Evolutionary conservation across 2,329 filamentous ascomycete genomes (phyloP), one percentile per base, ranked within the genome.

Genomic region (Gnomoniopsis sp.): DNA sequence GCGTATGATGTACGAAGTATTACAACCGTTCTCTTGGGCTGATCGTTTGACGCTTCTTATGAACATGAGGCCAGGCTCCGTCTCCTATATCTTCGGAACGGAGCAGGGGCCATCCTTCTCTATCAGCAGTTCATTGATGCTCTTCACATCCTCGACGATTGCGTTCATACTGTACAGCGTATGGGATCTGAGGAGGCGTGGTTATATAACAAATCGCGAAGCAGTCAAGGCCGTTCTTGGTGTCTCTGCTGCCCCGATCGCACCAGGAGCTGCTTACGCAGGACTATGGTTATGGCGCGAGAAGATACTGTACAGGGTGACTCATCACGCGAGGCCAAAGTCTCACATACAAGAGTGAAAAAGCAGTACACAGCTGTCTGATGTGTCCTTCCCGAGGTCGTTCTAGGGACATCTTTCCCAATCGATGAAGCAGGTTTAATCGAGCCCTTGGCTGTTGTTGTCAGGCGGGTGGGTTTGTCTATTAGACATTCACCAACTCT

Each of bases 261-360:
- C 57, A 19, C 49, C 53, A 3, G 60, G 60, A 3, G 60, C 60
- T 4, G 26, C 38, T 6, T 59, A 56, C 44, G 53, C 53, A 6
- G 57, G 60, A 3, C 19, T 62, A 1, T 62, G 60, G 60, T 59
- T 49, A 38, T 62, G 60, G 60, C 53, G 60, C 3, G 57, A 62
- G 46, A 38, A 38, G 38, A 38, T 62, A 3, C 23, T 61, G 21
- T n/a, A 21, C 10, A 56, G 47, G 3, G 44, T 21, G 2, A 23
- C 10, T 47, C 44, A 14, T 11, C 14, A 17, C 15, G 6, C 11
- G 11, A 47, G 21, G 15, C 11, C 44, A 23, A 11, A 30, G 19
- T 41, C 19, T 11, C 17, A n/a, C 2, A 19, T 44, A 44, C 22
- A 14, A 11, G 17, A 15, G 6, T 14, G 19, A 23, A 21, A 3